Percentiles rank a stretch among this genome's conserved stretches.
phyloP scores from a whole-genome alignment of 1,139 yeast species.

The Protomyces macrosporus region DNA sequence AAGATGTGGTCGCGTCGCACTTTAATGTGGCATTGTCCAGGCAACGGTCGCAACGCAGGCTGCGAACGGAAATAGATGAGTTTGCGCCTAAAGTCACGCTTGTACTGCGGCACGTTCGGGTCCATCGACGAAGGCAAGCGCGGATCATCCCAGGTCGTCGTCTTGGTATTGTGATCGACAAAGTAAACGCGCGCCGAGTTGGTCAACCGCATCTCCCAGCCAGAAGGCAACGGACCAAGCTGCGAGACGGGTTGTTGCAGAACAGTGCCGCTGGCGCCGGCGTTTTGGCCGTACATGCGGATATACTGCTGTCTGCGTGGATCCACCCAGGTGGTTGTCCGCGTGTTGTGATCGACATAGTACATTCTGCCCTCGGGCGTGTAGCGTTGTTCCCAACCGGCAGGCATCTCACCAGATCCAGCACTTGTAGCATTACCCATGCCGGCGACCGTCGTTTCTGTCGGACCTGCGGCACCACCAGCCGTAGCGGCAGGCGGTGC shows the following conservation, averaged over 20 bases:
- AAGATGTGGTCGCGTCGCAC: conserved; percentile 94
- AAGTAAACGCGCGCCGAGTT: conserved; percentile 97
- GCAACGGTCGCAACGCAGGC: conserved; percentile 92
- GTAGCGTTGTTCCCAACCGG: conserved; percentile 98
- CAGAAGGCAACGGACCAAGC: conserved; percentile 94
- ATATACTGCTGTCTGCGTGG: conserved; percentile 93
- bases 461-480: conserved; percentile 58
- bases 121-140: conserved; percentile 94
- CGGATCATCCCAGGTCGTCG: conserved; percentile 99
- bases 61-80: conserved; percentile 96
- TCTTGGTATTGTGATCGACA: conserved; percentile 97
- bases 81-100: conserved; percentile 97
- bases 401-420: conserved; percentile 92
- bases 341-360: conserved; percentile 95
- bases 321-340: conserved; percentile 99
- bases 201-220: conserved; percentile 99
- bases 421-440: conserved; percentile 83
- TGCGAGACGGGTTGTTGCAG: conserved; percentile 99
- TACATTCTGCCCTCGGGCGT: conserved; percentile 98
- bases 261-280: conserved; percentile 63
- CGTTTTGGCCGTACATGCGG: conserved; percentile 69
- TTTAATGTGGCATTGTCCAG: conserved; percentile 98
- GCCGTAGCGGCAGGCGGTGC: conserved; percentile 41
- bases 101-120: conserved; percentile 97
- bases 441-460: conserved; percentile 41